Conservation (phyloP, 805 yeast genomes). For the Scheffersomyces lignosus region DNA sequence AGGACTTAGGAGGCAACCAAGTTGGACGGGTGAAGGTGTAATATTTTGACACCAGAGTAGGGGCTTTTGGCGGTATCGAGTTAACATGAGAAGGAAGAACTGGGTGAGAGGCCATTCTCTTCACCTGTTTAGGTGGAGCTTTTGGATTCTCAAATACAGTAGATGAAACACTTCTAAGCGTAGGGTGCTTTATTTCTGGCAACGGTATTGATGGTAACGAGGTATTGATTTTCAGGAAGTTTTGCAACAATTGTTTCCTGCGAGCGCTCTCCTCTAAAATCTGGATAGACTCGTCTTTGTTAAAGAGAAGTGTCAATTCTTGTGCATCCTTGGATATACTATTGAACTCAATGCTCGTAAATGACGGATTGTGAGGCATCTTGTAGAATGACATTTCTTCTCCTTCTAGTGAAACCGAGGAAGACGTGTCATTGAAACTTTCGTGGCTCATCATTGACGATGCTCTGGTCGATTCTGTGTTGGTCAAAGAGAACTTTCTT, state of each 20-base stretch:
- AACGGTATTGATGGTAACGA: neutral
- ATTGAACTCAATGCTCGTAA: neutral
- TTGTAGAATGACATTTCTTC: neutral
- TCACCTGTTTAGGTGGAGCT: neutral
- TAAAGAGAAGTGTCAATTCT: constrained; percentile 27
- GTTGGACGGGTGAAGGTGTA: constrained; percentile 58
- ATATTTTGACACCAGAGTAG: constrained; percentile 10
- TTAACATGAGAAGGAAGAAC: constrained; percentile 5
- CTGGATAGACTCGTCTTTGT: constrained; percentile 24
- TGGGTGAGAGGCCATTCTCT: neutral
- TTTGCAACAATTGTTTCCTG: constrained; percentile 17
- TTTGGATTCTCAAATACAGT: neutral
- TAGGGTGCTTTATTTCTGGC: neutral
- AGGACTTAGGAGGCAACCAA: constrained; percentile 65
- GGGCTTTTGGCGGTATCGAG: constrained; percentile 4
- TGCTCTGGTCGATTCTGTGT: constrained; percentile 43
- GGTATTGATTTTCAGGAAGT: constrained; percentile 15
- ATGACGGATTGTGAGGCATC: neutral
- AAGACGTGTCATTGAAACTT: constrained; percentile 16
- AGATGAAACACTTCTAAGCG: neutral
- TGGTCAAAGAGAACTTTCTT: constrained; percentile 17
- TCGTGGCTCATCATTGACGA: constrained; percentile 45
- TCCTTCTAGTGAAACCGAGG: constrained; percentile 1
- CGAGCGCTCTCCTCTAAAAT: constrained; percentile 26
- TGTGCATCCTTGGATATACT: constrained; percentile 34